These are phyloP conservation scores for Cryptococcus depauperatus DNA, from an alignment of 1,284 basidiomycete genomes.

Conservation along the genomic window DNA sequence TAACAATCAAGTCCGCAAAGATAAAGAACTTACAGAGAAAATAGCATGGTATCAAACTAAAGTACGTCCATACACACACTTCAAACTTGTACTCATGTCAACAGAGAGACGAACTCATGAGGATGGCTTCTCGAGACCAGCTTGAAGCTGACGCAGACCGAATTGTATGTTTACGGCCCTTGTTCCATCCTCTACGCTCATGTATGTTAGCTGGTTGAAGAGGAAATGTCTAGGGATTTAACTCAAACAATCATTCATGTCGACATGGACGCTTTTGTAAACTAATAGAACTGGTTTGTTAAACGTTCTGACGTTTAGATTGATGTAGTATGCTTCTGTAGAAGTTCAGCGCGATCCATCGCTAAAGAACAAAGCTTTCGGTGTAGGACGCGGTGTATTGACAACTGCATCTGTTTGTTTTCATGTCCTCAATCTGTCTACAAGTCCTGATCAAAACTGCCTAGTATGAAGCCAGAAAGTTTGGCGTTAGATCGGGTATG, in stretches of 20 bases:
- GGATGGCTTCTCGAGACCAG: slow-evolving; percentile 20
- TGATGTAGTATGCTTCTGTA: slow-evolving; percentile 41
- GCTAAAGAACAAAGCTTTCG: slow-evolving; percentile 76
- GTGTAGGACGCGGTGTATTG: slow-evolving; percentile 66
- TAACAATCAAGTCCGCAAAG: slow-evolving; percentile 41
- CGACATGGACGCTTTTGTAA: slow-evolving; percentile 44
- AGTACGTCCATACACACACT: slow-evolving; percentile 16
- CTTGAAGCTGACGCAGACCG: slow-evolving; percentile 39
- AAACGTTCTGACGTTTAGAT: background rate
- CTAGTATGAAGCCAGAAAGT: slow-evolving; percentile 84
- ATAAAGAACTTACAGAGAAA: slow-evolving; percentile 40
- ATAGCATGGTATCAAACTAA: slow-evolving; percentile 40
- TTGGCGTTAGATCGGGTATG: slow-evolving; percentile 82
- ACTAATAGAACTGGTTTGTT: background rate
- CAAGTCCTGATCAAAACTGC: background rate
- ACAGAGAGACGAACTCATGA: slow-evolving; percentile 39
- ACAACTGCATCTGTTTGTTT: slow-evolving; percentile 56
- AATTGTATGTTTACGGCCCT: slow-evolving; percentile 24
- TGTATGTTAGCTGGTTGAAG: slow-evolving; percentile 55
- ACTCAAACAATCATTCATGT: slow-evolving; percentile 58
- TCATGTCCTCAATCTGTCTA: background rate
- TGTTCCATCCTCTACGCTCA: background rate
- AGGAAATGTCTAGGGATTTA: slow-evolving; percentile 72
- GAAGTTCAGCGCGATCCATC: slow-evolving; percentile 67
- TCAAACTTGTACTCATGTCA: slow-evolving; percentile 5